phyloP scores from a whole-genome alignment of 78 protist species.

The Dictyostelium capitatum region DNA sequence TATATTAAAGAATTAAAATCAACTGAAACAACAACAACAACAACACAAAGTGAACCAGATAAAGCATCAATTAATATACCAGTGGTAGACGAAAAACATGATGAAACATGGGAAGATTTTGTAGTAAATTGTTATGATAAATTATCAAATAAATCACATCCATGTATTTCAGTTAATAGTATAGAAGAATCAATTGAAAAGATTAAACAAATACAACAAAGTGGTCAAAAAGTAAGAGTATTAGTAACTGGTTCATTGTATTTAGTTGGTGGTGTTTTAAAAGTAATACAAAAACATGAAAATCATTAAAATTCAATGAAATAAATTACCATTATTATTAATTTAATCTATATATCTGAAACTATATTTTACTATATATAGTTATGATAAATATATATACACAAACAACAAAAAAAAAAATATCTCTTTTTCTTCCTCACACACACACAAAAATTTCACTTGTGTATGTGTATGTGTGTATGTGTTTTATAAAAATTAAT shows the following conservation, averaged over 20 bases:
- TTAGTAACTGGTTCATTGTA: slow-evolving; percentile 79
- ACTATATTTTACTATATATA: not conserved
- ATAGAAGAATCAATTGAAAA: not conserved
- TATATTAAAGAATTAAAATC: not conserved
- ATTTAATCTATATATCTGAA: not conserved
- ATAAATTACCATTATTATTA: not conserved
- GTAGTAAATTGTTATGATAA: slow-evolving; percentile 8
- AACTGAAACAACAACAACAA: not conserved
- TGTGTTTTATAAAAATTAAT: too few relatives aligned
- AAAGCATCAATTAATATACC: too few relatives aligned
- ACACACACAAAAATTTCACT: not conserved
- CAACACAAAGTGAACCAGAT: not conserved
- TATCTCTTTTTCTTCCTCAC: not conserved
- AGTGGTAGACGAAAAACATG: too few relatives aligned
- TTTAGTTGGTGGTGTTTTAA: slow-evolving; percentile 63
- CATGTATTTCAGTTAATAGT: not conserved
- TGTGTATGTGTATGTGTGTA: too few relatives aligned
- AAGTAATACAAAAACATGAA: not conserved
- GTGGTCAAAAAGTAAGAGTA: slow-evolving; percentile 50
- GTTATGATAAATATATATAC: not conserved
- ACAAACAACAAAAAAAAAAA: too few relatives aligned
- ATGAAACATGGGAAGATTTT: slow-evolving; percentile 38
- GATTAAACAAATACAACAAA: not conserved
- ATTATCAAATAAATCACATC: slow-evolving; percentile 8
- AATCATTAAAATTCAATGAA: not conserved